Evolutionary conservation across 192 early-diverging fungal genomes (phyloP).

Genomic region (Entophlyctis helioformis): DNA sequence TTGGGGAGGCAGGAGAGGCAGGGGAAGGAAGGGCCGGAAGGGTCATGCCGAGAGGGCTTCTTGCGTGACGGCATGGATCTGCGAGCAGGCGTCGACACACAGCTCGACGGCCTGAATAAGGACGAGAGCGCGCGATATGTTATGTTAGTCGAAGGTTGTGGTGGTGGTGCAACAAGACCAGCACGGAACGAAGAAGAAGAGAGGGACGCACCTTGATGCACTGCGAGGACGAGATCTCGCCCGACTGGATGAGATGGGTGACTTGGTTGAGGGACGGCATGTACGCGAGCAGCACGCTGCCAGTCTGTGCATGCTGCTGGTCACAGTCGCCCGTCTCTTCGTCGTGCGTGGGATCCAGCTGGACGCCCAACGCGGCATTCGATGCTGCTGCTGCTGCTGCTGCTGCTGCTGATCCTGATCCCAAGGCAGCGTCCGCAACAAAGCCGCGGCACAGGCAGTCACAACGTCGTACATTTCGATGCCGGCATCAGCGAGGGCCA

Average conservation of each 20-base stretch:
- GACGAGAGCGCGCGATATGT: neutral
- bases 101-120: constrained; percentile 50
- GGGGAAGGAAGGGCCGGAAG: too few relatives aligned
- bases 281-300: constrained; percentile 54
- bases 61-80: constrained; percentile 62
- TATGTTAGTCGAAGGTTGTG: neutral
- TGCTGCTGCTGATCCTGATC: too few relatives aligned
- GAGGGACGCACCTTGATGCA: constrained; percentile 33
- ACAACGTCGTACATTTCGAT: constrained; percentile 80
- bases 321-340: constrained; percentile 50
- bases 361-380: too few relatives aligned
- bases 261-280: constrained; percentile 74
- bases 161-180: neutral
- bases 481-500: constrained; percentile 66
- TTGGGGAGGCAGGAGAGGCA: too few relatives aligned
- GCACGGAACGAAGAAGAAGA: neutral
- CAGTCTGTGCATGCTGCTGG: too few relatives aligned
- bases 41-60: too few relatives aligned
- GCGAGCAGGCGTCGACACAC: constrained; percentile 62
- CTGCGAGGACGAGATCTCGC: constrained; percentile 35
- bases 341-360: constrained; percentile 27
- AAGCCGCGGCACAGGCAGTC: constrained; percentile 56
- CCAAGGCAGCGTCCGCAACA: too few relatives aligned
- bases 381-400: too few relatives aligned
- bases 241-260: constrained; percentile 64